Evolutionary conservation across 2,329 filamentous ascomycete species (phyloP), one percentile per base, ranked within the genome.

Genomic region (Malbranchea zuffiana): DNA sequence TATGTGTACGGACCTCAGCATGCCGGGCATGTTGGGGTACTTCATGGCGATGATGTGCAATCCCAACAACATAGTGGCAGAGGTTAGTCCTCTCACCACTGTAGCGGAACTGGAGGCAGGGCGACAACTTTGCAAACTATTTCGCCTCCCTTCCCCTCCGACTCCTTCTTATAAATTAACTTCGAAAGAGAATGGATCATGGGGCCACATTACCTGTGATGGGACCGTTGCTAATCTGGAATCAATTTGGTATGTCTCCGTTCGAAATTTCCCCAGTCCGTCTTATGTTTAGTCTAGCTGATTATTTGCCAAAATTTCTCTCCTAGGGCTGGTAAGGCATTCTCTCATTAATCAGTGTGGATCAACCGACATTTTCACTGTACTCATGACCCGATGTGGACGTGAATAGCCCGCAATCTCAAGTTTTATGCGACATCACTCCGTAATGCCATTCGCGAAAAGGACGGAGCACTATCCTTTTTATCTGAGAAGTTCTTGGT

Each of bases 1-100:
- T 38, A 69, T 69, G 66, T 60, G 32, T 21, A 59, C 54, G 8
- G 50, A 68, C 39, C 32, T 66, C 47, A 58, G 50, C 31, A 67
- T 67, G 60, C 51, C 65, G 0, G 54, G 59, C 1, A 35, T 67
- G 2, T 50, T 68, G 3, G 65, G 65, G 1, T 68, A 68, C 44
- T 62, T 68, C 18, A 65, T 65, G 54, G 65, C 65, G 0, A 69
- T 69, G 65, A 21, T 69, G 16, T 69, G 67, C 40, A 68, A 69
- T 32, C 65, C 66, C 0, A 70, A 69, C 50, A 69, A 69, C 23
- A 60, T 69, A 1, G 53, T 64, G 1, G 45, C 66, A 0, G 66
- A 69, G 40, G 65, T 59, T 1, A 68, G 63, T 27, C 66, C 66
- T 0, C 44, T 68, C 8, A 61, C 63, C 0, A 69, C 64, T 0